phyloP scores from a whole-genome alignment of 306 rosid genomes.

The Casuarina cunninghamiana region DNA sequence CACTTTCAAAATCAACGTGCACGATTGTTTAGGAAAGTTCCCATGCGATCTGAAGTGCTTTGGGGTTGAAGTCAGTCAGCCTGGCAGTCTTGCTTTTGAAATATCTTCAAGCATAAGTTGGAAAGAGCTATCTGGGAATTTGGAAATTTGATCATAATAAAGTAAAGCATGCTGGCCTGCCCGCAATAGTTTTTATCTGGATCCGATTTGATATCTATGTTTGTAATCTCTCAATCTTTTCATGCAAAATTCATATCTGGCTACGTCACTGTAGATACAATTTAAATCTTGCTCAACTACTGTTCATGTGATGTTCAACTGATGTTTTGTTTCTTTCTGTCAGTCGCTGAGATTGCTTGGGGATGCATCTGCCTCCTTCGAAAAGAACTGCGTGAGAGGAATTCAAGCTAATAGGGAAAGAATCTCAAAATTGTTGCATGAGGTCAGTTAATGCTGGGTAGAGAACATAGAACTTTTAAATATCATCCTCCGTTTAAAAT shows the following conservation, averaged over 20 bases:
- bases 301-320: constrained; percentile 2
- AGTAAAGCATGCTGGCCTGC: constrained; percentile 15
- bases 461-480: constrained; percentile 3
- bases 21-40: neutral
- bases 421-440: constrained; percentile 84
- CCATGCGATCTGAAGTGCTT: neutral
- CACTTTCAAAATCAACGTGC: neutral
- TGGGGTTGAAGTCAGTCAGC: neutral
- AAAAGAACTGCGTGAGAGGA: constrained; percentile 95
- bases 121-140: neutral
- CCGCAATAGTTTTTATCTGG: neutral
- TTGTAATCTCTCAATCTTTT: constrained; percentile 18
- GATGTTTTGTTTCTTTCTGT: constrained; percentile 22
- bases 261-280: constrained; percentile 9
- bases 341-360: constrained; percentile 94
- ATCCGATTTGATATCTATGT: constrained; percentile 12
- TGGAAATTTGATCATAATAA: neutral
- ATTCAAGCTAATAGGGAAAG: constrained; percentile 92
- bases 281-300: neutral
- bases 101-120: constrained; percentile 1
- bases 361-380: constrained; percentile 93
- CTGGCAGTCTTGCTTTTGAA: neutral
- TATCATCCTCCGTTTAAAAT: constrained; percentile 15
- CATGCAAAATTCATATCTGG: constrained; percentile 16
- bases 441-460: constrained; percentile 54